These are phyloP conservation scores for Aureobasidium sp. DNA, from an alignment of 2,329 filamentous ascomycete species.

Conservation along the genomic window DNA sequence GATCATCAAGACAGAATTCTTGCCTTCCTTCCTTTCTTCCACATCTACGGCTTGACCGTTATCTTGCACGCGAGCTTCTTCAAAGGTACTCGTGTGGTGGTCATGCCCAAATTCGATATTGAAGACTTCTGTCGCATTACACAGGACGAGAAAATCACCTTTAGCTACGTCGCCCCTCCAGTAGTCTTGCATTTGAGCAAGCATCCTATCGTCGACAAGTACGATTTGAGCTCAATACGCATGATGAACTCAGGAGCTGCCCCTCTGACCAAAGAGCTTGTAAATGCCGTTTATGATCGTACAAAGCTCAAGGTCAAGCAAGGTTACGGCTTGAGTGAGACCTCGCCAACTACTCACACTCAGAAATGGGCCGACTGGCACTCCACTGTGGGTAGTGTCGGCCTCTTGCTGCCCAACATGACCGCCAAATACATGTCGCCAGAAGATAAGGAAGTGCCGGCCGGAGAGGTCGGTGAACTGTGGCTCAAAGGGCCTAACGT, in stretches of 20 bases:
- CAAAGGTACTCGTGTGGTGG: slow-evolving; percentile 55
- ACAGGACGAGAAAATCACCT: slow-evolving; percentile 66
- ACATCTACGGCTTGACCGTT: slow-evolving; percentile 74
- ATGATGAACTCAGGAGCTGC: slow-evolving; percentile 86
- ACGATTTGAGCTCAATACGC: slow-evolving; percentile 68
- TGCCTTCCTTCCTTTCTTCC: slow-evolving; percentile 80
- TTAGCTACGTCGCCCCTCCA: slow-evolving; percentile 74
- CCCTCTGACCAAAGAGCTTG: slow-evolving; percentile 71
- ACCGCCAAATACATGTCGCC: slow-evolving; percentile 69
- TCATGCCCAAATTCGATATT: slow-evolving; percentile 75
- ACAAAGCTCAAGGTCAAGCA: slow-evolving; percentile 79
- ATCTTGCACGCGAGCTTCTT: slow-evolving; percentile 62
- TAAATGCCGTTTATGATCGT: slow-evolving; percentile 64
- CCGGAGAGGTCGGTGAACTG: slow-evolving; percentile 49
- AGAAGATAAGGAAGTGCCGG: slow-evolving; percentile 49
- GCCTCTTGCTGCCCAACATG: slow-evolving; percentile 68
- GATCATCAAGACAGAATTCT: slow-evolving; percentile 59
- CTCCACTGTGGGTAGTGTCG: slow-evolving; percentile 67
- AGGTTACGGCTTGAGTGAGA: slow-evolving; percentile 85
- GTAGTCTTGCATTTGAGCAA: slow-evolving; percentile 75
- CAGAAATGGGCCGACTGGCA: slow-evolving; percentile 67
- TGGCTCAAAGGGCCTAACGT: slow-evolving; percentile 74
- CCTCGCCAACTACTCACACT: slow-evolving; percentile 67
- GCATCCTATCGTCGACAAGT: slow-evolving; percentile 66
- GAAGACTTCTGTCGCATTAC: slow-evolving; percentile 69